These are phyloP conservation scores for Strobilomyces confusus DNA, from an alignment of 768 basidiomycete species.

Conservation along the genomic window DNA sequence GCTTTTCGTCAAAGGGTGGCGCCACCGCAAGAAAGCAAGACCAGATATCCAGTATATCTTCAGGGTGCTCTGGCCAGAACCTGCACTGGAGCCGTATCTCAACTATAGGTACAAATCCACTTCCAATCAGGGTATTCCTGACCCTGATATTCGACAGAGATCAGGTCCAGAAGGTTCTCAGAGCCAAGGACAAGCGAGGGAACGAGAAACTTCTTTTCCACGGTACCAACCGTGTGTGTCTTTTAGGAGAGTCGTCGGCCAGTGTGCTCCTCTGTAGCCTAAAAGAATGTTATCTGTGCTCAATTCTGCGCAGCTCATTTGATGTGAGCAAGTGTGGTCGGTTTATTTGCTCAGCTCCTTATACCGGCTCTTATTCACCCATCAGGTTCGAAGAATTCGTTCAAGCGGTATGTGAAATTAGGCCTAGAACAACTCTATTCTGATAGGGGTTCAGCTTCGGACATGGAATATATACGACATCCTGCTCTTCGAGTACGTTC, in stretches of 20 bases:
- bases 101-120: constrained; percentile 39
- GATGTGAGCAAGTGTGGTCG: constrained; percentile 56
- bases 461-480: constrained; percentile 63
- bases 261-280: constrained; percentile 47
- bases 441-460: constrained; percentile 47
- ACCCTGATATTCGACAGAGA: constrained; percentile 15
- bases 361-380: constrained; percentile 8
- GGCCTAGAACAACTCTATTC: neutral
- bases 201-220: constrained; percentile 65
- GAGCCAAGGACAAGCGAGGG: constrained; percentile 29
- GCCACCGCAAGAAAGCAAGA: constrained; percentile 47
- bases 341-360: constrained; percentile 14
- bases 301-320: constrained; percentile 55
- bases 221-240: constrained; percentile 59
- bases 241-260: constrained; percentile 49
- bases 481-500: constrained; percentile 60
- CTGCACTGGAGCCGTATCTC: constrained; percentile 42
- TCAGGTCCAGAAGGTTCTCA: constrained; percentile 25
- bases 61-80: constrained; percentile 46
- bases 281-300: constrained; percentile 51
- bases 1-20: constrained; percentile 52
- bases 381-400: constrained; percentile 52
- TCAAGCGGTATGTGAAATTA: constrained; percentile 37
- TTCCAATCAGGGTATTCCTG: constrained; percentile 13
- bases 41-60: constrained; percentile 49